These are phyloP conservation scores for Erucastrum elatum DNA, from an alignment of 345 rosid genomes.

Conservation along the genomic window DNA sequence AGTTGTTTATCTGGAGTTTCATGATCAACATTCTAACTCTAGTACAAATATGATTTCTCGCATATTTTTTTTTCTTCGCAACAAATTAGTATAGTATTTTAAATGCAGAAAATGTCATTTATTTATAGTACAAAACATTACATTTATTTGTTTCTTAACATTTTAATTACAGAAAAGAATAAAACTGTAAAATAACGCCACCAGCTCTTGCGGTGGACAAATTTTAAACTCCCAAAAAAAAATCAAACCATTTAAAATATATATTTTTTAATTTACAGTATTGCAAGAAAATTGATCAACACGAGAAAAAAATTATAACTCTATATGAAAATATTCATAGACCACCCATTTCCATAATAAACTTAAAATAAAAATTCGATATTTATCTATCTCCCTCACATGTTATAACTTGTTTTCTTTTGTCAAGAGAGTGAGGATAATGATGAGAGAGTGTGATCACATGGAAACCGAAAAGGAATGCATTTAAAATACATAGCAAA, in stretches of 20 bases:
- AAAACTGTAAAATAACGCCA: background rate
- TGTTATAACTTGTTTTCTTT: background rate
- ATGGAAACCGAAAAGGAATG: constrained; percentile 4
- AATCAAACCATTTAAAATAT: background rate
- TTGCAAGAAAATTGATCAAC: background rate
- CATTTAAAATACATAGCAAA: background rate
- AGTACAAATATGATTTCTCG: background rate
- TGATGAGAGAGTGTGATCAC: constrained; percentile 18
- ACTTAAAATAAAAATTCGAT: background rate
- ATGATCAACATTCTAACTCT: background rate
- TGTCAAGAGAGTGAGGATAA: background rate
- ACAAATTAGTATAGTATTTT: background rate
- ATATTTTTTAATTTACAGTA: background rate
- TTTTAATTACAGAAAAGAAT: too few species aligned
- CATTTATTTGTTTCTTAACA: too few species aligned
- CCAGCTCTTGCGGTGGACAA: background rate
- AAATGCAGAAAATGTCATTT: background rate
- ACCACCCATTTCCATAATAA: too few species aligned
- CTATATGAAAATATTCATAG: background rate
- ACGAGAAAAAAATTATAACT: too few species aligned
- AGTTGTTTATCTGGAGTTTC: background rate
- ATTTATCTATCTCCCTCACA: background rate
- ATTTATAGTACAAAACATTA: too few species aligned
- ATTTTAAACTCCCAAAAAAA: too few species aligned
- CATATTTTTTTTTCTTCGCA: background rate